Percentiles rank a stretch among this genome's conserved stretches.
phyloP scores from a whole-genome alignment of 306 rosid genomes.

The Cicer bijugum region DNA sequence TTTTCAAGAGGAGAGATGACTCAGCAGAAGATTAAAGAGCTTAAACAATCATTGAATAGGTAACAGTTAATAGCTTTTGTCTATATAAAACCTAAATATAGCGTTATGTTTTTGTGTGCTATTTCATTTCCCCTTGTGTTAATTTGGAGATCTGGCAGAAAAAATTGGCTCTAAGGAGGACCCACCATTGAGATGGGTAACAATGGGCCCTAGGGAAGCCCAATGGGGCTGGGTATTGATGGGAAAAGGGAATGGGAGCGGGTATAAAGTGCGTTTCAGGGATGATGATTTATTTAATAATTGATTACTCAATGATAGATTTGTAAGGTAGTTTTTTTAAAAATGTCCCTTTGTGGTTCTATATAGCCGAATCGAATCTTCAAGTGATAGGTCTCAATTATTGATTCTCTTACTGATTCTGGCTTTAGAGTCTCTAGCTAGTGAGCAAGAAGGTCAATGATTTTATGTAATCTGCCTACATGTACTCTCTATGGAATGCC shows the following conservation, averaged over 20 bases:
- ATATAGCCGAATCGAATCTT: background rate
- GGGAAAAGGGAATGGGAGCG: background rate
- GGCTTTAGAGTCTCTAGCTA: conserved; percentile 13
- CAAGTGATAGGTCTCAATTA: background rate
- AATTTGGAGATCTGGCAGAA: background rate
- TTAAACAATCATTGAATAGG: conserved; percentile 72
- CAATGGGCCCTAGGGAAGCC: background rate
- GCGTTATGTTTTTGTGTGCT: background rate
- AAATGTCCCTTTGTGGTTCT: background rate
- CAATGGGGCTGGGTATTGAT: background rate
- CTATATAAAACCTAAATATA: background rate
- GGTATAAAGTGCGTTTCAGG: background rate
- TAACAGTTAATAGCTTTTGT: conserved; percentile 39
- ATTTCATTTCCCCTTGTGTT: conserved; percentile 26
- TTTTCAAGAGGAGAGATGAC: conserved; percentile 66
- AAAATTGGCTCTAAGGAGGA: background rate
- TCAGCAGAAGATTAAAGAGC: conserved; percentile 61
- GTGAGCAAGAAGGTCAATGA: background rate
- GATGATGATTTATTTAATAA: background rate
- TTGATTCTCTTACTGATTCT: conserved; percentile 10
- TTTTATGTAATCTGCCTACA: background rate
- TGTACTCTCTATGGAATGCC: background rate
- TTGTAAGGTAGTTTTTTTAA: background rate
- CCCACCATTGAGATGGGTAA: background rate
- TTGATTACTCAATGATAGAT: background rate